These are phyloP conservation scores for Antarctomyces pellizariae DNA, from an alignment of 495 filamentous ascomycete genomes.

Conservation along the genomic window DNA sequence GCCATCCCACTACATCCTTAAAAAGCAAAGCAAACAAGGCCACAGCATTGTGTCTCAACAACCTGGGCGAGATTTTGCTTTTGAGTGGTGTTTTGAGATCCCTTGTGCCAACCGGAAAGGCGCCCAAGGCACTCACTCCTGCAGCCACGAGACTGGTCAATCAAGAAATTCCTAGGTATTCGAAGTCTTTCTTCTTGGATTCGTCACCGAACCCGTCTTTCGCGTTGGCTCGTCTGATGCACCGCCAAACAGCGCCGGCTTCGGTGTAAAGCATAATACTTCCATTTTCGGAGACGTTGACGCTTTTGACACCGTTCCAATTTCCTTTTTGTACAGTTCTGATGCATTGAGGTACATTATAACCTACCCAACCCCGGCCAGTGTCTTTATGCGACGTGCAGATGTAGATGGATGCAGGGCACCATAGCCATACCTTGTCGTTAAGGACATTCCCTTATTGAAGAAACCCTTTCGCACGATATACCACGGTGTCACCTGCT, in stretches of 20 bases:
- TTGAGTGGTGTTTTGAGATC: too few species aligned
- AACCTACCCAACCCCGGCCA: too few species aligned
- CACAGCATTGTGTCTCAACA: too few species aligned
- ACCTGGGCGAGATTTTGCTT: too few species aligned
- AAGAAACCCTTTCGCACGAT: too few species aligned
- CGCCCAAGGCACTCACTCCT: slow-evolving; percentile 66
- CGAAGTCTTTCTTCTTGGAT: slow-evolving; percentile 89
- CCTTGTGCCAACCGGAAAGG: slow-evolving; percentile 66
- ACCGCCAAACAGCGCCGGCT: slow-evolving; percentile 77
- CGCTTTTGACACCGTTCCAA: slow-evolving; percentile 64
- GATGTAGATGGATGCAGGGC: too few species aligned
- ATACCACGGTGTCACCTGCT: too few species aligned
- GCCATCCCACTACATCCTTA: too few species aligned
- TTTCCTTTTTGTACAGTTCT: slow-evolving; percentile 63
- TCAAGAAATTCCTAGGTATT: slow-evolving; percentile 72
- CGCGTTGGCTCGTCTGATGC: slow-evolving; percentile 55
- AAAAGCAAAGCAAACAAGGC: too few species aligned
- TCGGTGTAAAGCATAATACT: slow-evolving; percentile 86
- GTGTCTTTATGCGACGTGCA: too few species aligned
- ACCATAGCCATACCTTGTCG: too few species aligned
- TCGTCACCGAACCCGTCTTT: slow-evolving; percentile 49
- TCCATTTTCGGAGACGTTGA: slow-evolving; percentile 80
- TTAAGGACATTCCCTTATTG: too few species aligned
- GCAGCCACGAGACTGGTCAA: slow-evolving; percentile 66
- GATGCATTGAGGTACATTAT: slow-evolving; percentile 49